Conservation (phyloP, 805 yeast species). For the Debaryomyces maramus region DNA sequence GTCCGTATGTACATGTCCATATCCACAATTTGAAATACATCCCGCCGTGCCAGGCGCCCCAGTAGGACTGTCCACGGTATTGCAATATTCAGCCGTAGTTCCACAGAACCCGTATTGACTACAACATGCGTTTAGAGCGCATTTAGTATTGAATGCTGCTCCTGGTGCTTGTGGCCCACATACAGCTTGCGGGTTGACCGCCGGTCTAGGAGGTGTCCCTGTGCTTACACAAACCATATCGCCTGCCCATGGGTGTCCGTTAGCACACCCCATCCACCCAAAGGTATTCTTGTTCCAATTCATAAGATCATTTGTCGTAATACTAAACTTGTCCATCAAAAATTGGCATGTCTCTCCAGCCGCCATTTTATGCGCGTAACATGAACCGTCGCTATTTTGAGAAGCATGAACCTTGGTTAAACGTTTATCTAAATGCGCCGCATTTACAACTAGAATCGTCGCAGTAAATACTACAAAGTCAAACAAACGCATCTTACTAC, state of each 20-base stretch:
- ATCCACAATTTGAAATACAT: conserved; percentile 19
- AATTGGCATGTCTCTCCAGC: conserved; percentile 15
- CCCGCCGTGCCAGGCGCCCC: conserved; percentile 17
- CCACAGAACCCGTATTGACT: conserved; percentile 15
- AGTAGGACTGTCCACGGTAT: conserved; percentile 9
- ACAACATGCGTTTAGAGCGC: conserved; percentile 22
- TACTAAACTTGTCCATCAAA: conserved; percentile 8
- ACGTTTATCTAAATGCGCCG: too few relatives aligned
- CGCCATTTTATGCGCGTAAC: conserved; percentile 12
- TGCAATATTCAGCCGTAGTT: conserved; percentile 14
- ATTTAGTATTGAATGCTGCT: conserved; percentile 10
- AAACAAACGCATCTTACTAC: too few relatives aligned
- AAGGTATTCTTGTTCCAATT: conserved; percentile 13
- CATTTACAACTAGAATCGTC: too few relatives aligned
- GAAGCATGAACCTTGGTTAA: background rate
- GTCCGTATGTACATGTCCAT: conserved; percentile 13
- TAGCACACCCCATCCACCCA: conserved; percentile 17
- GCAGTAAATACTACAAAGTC: too few relatives aligned
- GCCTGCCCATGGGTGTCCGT: conserved; percentile 5
- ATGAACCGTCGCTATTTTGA: conserved; percentile 17
- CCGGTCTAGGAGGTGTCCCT: conserved; percentile 18
- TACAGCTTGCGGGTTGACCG: conserved; percentile 13
- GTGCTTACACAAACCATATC: conserved; percentile 14
- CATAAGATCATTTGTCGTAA: conserved; percentile 8
- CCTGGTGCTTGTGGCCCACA: conserved; percentile 23